Conservation (phyloP, 805 yeast species). For the Teunomyces cretensis region DNA sequence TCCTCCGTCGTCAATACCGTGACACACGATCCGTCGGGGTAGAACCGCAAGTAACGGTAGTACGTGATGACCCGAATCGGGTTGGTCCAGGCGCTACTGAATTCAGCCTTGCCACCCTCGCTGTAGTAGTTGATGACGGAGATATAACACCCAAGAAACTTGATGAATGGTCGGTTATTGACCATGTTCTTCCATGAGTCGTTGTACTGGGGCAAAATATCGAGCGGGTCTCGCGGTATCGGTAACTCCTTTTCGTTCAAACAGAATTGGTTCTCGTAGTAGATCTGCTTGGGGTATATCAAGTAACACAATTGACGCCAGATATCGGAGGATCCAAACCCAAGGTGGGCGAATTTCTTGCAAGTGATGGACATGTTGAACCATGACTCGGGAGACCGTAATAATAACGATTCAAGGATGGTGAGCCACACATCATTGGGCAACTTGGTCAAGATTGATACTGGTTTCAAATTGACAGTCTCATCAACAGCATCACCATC, state of each 20-base stretch:
- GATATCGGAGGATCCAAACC: slow-evolving; percentile 49
- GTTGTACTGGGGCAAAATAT: slow-evolving; percentile 29
- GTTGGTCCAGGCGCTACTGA: slow-evolving; percentile 63
- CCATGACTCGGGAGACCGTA: slow-evolving; percentile 61
- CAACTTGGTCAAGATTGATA: slow-evolving; percentile 38
- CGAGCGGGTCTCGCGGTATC: slow-evolving; percentile 31
- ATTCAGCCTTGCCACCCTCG: slow-evolving; percentile 73
- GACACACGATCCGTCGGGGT: slow-evolving; percentile 71
- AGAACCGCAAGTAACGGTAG: slow-evolving; percentile 81
- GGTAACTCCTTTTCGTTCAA: slow-evolving; percentile 32
- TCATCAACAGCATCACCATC: slow-evolving; percentile 19
- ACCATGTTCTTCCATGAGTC: slow-evolving; percentile 52
- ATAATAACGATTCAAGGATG: slow-evolving; percentile 49
- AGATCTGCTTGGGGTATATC: slow-evolving; percentile 55
- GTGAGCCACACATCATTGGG: slow-evolving; percentile 60
- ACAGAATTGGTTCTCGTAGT: slow-evolving; percentile 43
- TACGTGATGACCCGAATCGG: slow-evolving; percentile 86
- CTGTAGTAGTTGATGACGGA: slow-evolving; percentile 81
- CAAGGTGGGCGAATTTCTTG: slow-evolving; percentile 52
- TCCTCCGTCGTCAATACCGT: slow-evolving; percentile 70
- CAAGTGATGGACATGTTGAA: slow-evolving; percentile 61
- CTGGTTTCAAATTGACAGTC: slow-evolving; percentile 15
- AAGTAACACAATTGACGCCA: slow-evolving; percentile 53
- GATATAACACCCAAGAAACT: slow-evolving; percentile 81
- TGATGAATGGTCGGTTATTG: slow-evolving; percentile 67